phyloP scores from a whole-genome alignment of 2,329 filamentous ascomycete species.

The Colletotrichum cordylinicola region DNA sequence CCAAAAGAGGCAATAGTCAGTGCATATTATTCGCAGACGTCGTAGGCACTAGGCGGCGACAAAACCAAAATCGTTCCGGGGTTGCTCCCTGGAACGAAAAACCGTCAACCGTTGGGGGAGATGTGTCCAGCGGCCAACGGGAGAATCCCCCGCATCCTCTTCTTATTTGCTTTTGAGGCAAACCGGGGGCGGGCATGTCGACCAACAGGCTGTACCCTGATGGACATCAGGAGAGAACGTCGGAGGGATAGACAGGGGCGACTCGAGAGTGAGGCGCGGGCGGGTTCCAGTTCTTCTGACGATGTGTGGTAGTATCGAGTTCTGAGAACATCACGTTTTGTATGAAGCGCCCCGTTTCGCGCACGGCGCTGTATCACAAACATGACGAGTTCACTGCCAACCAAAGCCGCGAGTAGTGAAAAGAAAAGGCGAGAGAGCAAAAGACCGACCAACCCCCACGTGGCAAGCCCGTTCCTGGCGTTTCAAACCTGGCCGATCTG shows the following conservation, averaged over 20 bases:
- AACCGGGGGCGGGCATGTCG: neutral
- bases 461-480: neutral
- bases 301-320: neutral
- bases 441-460: neutral
- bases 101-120: neutral
- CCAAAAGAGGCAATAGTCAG: constrained; percentile 5
- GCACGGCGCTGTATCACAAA: constrained; percentile 6
- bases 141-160: constrained; percentile 9
- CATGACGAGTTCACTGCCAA: neutral
- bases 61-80: neutral
- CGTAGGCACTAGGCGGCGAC: neutral
- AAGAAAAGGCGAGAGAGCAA: neutral
- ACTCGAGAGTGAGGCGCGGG: neutral
- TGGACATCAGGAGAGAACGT: neutral
- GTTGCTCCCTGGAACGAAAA: neutral
- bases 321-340: neutral
- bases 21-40: neutral
- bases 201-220: neutral
- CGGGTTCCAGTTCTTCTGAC: neutral
- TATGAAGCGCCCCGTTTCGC: constrained; percentile 1
- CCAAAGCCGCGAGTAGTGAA: neutral
- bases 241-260: neutral
- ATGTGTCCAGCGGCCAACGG: neutral
- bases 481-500: neutral
- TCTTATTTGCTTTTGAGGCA: neutral